A percentile compares a stretch with the other conserved stretches of the same genome.
Evolutionary conservation across 148 eudicot species (phyloP).

Genomic region (Silene latifolia): DNA sequence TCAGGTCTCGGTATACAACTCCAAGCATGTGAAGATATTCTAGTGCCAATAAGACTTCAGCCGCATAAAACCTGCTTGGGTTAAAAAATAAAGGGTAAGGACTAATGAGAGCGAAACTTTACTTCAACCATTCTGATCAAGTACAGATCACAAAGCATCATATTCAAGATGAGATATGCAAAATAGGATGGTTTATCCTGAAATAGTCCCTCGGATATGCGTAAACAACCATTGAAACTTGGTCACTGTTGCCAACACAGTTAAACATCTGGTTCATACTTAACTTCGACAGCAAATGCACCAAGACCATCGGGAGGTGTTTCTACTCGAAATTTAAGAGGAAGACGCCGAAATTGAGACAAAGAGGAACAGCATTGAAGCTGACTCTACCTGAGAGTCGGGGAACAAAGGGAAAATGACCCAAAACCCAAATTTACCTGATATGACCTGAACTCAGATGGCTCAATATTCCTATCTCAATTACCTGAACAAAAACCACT

Average conservation of each 20-base stretch:
- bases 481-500: neutral
- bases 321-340: neutral
- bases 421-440: neutral
- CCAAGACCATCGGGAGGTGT: neutral
- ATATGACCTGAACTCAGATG: neutral
- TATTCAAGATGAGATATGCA: neutral
- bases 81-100: neutral
- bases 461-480: neutral
- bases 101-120: conserved; percentile 8
- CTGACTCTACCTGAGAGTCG: neutral
- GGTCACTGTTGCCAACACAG: neutral
- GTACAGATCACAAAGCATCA: neutral
- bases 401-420: neutral
- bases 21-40: conserved; percentile 95
- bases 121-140: neutral
- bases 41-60: conserved; percentile 74
- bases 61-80: conserved; percentile 71
- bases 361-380: no score
- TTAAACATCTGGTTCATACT: neutral
- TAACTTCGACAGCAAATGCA: neutral
- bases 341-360: neutral
- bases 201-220: neutral
- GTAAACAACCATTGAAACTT: neutral
- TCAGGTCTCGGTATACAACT: conserved; percentile 73
- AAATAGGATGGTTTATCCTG: neutral